Conservation (phyloP, 805 yeast species). For the Cyberlindnera lachancei region DNA sequence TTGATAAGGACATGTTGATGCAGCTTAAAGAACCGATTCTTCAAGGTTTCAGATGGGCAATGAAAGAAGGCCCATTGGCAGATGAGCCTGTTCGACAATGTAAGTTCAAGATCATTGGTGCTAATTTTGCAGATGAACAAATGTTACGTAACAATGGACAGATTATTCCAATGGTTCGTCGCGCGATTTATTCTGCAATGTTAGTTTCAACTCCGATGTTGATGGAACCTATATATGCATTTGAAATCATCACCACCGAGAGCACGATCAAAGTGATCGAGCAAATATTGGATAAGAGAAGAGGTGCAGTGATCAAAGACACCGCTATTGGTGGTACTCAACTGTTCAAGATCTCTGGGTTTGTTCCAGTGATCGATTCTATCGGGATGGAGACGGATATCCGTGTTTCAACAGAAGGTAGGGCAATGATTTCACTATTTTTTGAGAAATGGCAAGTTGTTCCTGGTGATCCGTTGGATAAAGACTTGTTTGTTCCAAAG, state of each 20-base stretch:
- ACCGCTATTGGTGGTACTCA: constrained; percentile 67
- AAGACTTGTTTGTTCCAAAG: constrained; percentile 51
- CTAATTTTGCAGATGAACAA: constrained; percentile 40
- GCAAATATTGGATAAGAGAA: constrained; percentile 47
- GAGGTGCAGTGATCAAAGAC: constrained; percentile 53
- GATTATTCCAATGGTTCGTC: constrained; percentile 71
- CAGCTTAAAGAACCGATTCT: constrained; percentile 46
- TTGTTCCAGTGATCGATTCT: constrained; percentile 84
- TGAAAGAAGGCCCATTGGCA: constrained; percentile 85
- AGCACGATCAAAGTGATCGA: constrained; percentile 42
- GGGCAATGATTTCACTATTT: constrained; percentile 58
- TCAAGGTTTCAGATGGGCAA: constrained; percentile 81
- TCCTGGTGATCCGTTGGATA: constrained; percentile 89
- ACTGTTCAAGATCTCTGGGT: constrained; percentile 51
- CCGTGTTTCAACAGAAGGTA: constrained; percentile 69
- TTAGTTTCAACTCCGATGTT: constrained; percentile 72
- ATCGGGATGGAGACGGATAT: constrained; percentile 85
- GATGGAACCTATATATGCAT: constrained; percentile 72
- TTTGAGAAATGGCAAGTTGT: constrained; percentile 71
- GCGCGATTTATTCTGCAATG: constrained; percentile 78
- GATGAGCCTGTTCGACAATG: constrained; percentile 72
- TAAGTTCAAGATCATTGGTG: constrained; percentile 63
- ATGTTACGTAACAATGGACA: constrained; percentile 54
- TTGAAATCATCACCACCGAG: constrained; percentile 48
- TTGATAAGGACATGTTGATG: constrained; percentile 44